A percentile compares a stretch with the other conserved stretches of the same genome.
These are phyloP conservation scores for Arthrinium puccinioides DNA, from an alignment of 2,329 filamentous ascomycete genomes.

Conservation along the genomic window DNA sequence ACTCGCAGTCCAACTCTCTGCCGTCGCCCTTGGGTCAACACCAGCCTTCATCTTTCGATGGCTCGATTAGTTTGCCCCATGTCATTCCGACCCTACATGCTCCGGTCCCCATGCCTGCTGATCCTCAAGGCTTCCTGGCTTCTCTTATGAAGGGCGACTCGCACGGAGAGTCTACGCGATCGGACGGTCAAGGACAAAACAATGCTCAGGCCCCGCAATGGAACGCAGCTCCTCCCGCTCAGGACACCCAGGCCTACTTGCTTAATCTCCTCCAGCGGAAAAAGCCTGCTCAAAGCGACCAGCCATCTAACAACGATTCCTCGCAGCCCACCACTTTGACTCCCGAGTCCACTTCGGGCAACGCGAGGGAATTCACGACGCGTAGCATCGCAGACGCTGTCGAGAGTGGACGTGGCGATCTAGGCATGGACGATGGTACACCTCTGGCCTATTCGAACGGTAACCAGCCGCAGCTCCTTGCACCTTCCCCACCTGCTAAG, in stretches of 20 bases:
- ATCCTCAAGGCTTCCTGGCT: constrained; percentile 50
- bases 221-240: constrained; percentile 44
- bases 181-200: constrained; percentile 22
- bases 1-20: constrained; percentile 22
- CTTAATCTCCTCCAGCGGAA: constrained; percentile 78
- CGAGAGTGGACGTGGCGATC: too few species aligned
- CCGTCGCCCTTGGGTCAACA: constrained; percentile 10
- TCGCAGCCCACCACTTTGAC: constrained; percentile 36
- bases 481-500: constrained; percentile 16
- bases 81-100: constrained; percentile 40
- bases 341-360: constrained; percentile 11
- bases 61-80: constrained; percentile 15
- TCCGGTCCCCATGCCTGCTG: constrained; percentile 47
- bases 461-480: constrained; percentile 3
- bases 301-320: constrained; percentile 31
- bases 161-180: constrained; percentile 36
- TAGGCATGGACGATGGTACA: constrained; percentile 17
- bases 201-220: constrained; percentile 23
- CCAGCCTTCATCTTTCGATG: constrained; percentile 11
- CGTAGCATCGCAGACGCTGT: too few species aligned
- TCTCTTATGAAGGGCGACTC: constrained; percentile 52
- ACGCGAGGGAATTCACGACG: too few species aligned
- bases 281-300: constrained; percentile 56
- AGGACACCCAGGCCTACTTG: constrained; percentile 77
- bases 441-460: constrained; percentile 15